Conservation (phyloP, 345 rosid species). For the Gossypium sturtianum region DNA sequence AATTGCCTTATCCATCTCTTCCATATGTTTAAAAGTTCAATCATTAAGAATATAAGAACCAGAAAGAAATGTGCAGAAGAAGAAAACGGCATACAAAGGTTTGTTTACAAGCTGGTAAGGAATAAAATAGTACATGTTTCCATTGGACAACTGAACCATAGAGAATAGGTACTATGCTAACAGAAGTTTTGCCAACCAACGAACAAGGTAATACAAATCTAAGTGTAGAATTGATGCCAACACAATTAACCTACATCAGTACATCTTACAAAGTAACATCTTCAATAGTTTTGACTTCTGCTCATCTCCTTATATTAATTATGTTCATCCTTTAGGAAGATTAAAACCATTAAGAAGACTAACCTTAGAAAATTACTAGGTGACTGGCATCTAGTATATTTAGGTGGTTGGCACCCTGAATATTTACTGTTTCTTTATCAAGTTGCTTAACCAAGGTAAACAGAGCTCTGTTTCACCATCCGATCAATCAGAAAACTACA, state of each 20-base stretch:
- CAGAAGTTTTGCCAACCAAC: background rate
- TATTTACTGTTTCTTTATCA: background rate
- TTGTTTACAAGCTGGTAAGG: background rate
- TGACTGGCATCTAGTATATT: background rate
- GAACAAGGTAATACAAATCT: background rate
- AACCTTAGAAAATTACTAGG: background rate
- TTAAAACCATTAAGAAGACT: background rate
- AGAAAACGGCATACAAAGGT: background rate
- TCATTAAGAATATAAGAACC: background rate
- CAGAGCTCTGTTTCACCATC: background rate
- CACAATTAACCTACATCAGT: background rate
- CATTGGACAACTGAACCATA: background rate
- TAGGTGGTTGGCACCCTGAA: background rate
- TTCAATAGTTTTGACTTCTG: background rate
- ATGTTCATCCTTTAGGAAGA: background rate
- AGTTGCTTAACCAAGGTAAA: background rate
- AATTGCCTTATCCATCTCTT: background rate
- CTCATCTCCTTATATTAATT: background rate
- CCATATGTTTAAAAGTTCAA: background rate
- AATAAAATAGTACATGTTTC: background rate
- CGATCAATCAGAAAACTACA: background rate
- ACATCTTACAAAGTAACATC: background rate
- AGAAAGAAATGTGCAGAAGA: background rate
- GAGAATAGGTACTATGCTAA: background rate
- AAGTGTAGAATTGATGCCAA: background rate